phyloP scores from a whole-genome alignment of 2,329 filamentous ascomycete species.

The Botrytis paeoniae region DNA sequence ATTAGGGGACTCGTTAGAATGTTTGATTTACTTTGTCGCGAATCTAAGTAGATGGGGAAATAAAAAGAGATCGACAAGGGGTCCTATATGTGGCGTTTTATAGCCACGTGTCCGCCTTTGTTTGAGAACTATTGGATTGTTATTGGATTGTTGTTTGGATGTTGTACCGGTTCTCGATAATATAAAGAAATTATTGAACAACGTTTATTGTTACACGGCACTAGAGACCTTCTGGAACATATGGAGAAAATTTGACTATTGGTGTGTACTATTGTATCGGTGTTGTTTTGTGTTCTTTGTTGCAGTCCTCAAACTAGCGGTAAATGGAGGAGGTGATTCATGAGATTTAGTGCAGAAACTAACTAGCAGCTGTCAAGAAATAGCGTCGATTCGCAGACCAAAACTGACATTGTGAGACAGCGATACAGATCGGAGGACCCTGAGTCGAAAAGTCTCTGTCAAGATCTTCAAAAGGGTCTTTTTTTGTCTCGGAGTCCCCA shows the following conservation, averaged over 20 bases:
- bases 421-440: neutral
- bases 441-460: neutral
- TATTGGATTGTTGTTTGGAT: neutral
- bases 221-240: neutral
- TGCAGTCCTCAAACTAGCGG: neutral
- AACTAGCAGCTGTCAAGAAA: neutral
- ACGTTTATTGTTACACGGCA: neutral
- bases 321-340: neutral
- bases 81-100: neutral
- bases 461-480: neutral
- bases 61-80: neutral
- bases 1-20: neutral
- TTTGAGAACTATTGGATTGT: neutral
- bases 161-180: neutral
- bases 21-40: neutral
- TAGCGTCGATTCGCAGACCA: neutral
- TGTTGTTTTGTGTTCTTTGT: neutral
- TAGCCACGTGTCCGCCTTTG: neutral
- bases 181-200: neutral
- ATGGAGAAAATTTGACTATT: neutral
- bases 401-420: neutral
- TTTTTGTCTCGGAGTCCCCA: neutral
- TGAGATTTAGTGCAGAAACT: neutral
- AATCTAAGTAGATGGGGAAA: neutral
- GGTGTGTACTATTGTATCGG: neutral